A percentile compares a stretch with the other conserved stretches of the same genome.
These are phyloP conservation scores for Geranium rotundifolium DNA, from an alignment of 345 rosid species.

Conservation along the genomic window DNA sequence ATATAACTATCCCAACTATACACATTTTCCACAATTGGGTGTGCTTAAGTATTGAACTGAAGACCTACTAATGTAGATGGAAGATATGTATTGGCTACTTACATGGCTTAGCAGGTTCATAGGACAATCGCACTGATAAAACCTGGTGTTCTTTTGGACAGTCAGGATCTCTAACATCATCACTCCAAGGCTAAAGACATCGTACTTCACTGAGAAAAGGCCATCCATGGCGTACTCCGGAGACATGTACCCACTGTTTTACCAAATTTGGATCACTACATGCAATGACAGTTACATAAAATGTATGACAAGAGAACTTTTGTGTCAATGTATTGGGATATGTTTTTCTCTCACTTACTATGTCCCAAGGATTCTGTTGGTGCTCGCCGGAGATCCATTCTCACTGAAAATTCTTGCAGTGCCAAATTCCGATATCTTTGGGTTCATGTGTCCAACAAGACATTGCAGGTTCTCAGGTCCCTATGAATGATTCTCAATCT, in stretches of 20 bases:
- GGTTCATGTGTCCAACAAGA: conserved; percentile 21
- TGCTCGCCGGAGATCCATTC: conserved; percentile 6
- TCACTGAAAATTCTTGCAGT: conserved; percentile 20
- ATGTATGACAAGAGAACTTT: no score
- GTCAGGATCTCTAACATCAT: conserved; percentile 20
- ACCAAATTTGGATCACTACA: conserved; percentile 13
- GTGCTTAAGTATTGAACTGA: no score
- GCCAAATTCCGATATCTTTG: conserved; percentile 26
- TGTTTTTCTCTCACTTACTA: conserved; percentile 10
- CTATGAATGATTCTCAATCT: conserved; percentile 22
- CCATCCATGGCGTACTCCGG: conserved; percentile 24
- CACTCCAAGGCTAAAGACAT: conserved; percentile 27
- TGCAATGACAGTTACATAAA: no score
- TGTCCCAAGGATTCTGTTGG: conserved; percentile 20
- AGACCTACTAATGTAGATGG: no score
- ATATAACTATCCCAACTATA: no score
- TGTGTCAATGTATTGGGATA: no score
- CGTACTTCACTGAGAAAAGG: conserved; percentile 19
- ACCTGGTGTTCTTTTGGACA: conserved; percentile 12
- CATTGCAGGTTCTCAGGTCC: conserved; percentile 21
- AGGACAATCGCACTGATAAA: not conserved
- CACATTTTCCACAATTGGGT: no score
- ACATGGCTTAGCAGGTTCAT: conserved; percentile 17
- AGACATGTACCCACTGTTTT: no score
- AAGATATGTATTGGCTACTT: no score